Base-by-base conservation (phyloP, 768 basidiomycete species). In the Trametes cubensis region DNA sequence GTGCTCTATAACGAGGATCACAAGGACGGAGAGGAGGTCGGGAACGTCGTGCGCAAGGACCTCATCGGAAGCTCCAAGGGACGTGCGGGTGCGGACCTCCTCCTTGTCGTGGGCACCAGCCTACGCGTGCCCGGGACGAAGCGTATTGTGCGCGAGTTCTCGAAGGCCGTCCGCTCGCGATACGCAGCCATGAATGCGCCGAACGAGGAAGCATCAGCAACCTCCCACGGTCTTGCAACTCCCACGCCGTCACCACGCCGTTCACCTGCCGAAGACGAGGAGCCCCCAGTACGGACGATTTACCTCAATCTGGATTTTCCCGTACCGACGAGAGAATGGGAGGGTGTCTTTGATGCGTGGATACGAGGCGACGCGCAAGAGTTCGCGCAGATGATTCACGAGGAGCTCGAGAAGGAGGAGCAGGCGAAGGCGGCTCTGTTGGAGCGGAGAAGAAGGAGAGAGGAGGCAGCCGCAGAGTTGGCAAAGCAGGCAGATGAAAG, bases 1-100 rank as follows among this genome's bases (percentile, higher is more conserved):
- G 92, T 97, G 0, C 75, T 97, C 23, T 97, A 97, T 72, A 94
- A 94, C 65, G 95, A 96, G 73, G 79, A 80, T 49, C 94, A 96
- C 75, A 87, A 85, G 73, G 86, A 94, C 64, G 94, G 92, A 4
- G 92, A 95, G 67, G 85, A 85, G 21, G 92, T 96, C 2, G 95
- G 95, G 1, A 85, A 90, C 56, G 82, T 88, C 21, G 92, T 95
- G n/a, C 78, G 86, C 68, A 84, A 83, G 65, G 95, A 97, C 72
- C 76, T 96, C 57, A 79, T 92, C 56, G 90, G 91, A 8, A 79
- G 83, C 8, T 83, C 81, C 3, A 71, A 70, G 50, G 86, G 86
- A 2, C 79, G 86, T 62, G 83, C 83, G 48, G 85, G 88, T 4
- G 91, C 93, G 8, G 95, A 97, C 75, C 73, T 94, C 47, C 76